phyloP scores from a whole-genome alignment of 805 yeast species.

The Candida xiaguanensis region DNA sequence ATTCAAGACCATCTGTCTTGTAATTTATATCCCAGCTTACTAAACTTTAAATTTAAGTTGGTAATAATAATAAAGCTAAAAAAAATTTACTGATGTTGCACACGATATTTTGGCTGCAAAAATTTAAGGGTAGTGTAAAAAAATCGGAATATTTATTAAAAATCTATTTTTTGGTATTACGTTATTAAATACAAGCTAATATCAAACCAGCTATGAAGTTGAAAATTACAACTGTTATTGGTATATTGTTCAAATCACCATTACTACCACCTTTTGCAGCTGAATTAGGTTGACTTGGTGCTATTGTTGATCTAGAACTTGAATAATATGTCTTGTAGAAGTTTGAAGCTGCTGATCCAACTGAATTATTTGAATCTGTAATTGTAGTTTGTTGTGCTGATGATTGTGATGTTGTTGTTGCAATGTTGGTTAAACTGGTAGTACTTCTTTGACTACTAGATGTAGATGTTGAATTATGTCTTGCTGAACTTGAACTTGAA shows the following conservation, averaged over 20 bases:
- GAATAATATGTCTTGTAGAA: background rate
- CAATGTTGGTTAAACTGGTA: background rate
- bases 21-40: too few species aligned
- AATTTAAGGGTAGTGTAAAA: too few species aligned
- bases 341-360: background rate
- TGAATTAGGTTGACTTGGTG: conserved; percentile 1
- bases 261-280: background rate
- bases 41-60: too few species aligned
- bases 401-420: background rate
- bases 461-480: background rate
- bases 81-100: too few species aligned
- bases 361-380: background rate
- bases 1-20: too few species aligned
- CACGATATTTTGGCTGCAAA: too few species aligned
- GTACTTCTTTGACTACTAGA: background rate
- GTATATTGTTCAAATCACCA: background rate
- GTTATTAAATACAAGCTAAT: background rate
- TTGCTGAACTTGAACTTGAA: too few species aligned
- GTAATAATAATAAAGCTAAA: too few species aligned
- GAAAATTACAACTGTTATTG: background rate
- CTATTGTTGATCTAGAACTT: conserved; percentile 3
- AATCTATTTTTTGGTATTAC: too few species aligned
- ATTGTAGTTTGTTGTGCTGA: background rate
- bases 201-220: background rate
- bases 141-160: too few species aligned